Evolutionary conservation across 495 filamentous ascomycete species (phyloP), one percentile per base, ranked within the genome.

Genomic region (Penicillium pancosmium): DNA sequence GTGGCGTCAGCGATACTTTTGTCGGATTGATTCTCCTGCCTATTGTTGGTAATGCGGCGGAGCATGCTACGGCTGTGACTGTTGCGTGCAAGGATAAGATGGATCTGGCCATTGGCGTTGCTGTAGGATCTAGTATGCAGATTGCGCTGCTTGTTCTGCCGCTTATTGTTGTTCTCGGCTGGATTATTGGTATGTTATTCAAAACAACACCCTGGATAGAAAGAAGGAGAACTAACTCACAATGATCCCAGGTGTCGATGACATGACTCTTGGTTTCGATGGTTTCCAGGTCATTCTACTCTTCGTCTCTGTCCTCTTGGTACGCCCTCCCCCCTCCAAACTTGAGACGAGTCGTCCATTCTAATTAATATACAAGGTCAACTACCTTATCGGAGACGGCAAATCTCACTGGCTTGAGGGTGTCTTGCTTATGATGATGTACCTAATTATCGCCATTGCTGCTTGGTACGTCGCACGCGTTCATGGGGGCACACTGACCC

Each of bases 21-120:
- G 88, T 94, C 51, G 90, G 91, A 48, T 73, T 95, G 61, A 93
- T 95, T 59, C 83, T 94, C 4, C 80, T 94, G 3, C 91, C 91
- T n/a, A 93, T 95, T 60, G 91, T 94, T 31, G 91, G 91, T 43
- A 94, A 95, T 67, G 91, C 91, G 5, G 91, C 91, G 6, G 91
- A 95, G 71, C 91, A 94, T 68, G 90, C 89, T 19, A 94, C 91
- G 2, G 90, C 91, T 19, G 89, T 95, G 23, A 93, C 90, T 0
- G 91, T 93, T 6, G 91, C 91, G 1, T 80, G 85, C 69, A 95
- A 94, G 79, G 91, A 93, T 71, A 95, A 94, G 70, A 94, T 94
- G 91, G 91, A 94, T 67, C 74, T 93, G 16, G 85, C 89, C 11
- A 93, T 93, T 59, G 90, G 91, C 25, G 91, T 95, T 12, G 89